phyloP scores from a whole-genome alignment of 371 early-diverging fungal genomes.

The Aphelidium insulamus region DNA sequence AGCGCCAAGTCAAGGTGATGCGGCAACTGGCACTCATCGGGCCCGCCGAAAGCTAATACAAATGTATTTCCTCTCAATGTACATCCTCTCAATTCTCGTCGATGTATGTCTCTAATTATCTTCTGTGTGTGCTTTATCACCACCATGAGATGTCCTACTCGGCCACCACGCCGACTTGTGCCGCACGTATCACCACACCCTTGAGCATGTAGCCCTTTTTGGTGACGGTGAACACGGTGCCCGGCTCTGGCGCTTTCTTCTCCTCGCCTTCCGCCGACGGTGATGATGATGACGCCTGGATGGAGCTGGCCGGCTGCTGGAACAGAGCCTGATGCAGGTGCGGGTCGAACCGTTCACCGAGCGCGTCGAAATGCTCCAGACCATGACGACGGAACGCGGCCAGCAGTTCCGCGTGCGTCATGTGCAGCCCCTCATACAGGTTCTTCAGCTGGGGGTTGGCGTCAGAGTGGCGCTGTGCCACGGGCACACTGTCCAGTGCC shows the following conservation, averaged over 20 bases:
- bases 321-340: slow-evolving; percentile 84
- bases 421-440: slow-evolving; percentile 63
- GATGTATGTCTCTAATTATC: no score
- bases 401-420: slow-evolving; percentile 70
- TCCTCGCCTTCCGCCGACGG: no score
- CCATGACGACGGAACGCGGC: slow-evolving; percentile 76
- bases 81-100: no score
- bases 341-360: slow-evolving; percentile 76
- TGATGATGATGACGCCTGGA: no score
- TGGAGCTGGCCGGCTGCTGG: slow-evolving; percentile 69
- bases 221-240: slow-evolving; percentile 60
- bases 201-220: slow-evolving; percentile 80
- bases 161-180: slow-evolving; percentile 87
- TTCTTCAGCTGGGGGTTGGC: slow-evolving; percentile 32
- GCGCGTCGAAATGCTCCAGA: slow-evolving; percentile 52
- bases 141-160: no score
- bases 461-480: slow-evolving; percentile 13
- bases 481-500: slow-evolving; percentile 61
- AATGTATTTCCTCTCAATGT: no score
- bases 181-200: slow-evolving; percentile 78
- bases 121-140: no score
- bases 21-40: no score
- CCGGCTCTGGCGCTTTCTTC: no score
- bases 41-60: no score
- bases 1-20: no score